A percentile compares a stretch with the other conserved stretches of the same genome.
Conservation (phyloP, 2,329 filamentous ascomycete genomes). For the Acrodontium crateriforme region DNA sequence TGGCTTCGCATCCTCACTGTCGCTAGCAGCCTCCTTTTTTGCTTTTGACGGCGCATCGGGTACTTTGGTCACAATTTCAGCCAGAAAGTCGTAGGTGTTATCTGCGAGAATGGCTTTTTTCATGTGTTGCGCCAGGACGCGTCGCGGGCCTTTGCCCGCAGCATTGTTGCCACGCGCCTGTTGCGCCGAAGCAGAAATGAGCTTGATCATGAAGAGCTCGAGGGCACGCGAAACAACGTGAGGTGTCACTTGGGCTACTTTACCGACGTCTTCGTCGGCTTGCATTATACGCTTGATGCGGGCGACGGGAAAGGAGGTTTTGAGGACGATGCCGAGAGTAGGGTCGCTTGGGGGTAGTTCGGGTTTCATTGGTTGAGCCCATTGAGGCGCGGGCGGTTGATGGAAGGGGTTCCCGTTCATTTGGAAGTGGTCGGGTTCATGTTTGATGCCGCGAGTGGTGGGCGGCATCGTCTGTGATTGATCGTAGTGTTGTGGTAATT, state of each 20-base stretch:
- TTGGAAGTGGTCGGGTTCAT: constrained; percentile 21
- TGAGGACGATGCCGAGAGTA: constrained; percentile 52
- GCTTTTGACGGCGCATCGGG: constrained; percentile 46
- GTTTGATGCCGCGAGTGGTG: constrained; percentile 8
- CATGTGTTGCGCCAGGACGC: constrained; percentile 78
- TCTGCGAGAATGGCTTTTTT: constrained; percentile 81
- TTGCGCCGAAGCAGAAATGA: constrained; percentile 77
- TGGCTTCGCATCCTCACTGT: constrained; percentile 14
- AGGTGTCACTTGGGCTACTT: constrained; percentile 93
- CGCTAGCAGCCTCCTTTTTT: constrained; percentile 20
- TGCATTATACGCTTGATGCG: constrained; percentile 99
- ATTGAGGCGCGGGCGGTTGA: constrained; percentile 9
- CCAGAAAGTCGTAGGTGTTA: constrained; percentile 86
- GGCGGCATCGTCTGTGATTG: constrained; percentile 5
- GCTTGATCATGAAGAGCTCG: constrained; percentile 92
- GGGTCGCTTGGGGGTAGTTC: constrained; percentile 13
- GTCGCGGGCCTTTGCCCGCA: constrained; percentile 46
- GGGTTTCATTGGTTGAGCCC: constrained; percentile 7
- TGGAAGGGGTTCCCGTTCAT: constrained; percentile 8
- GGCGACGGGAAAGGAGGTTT: constrained; percentile 91
- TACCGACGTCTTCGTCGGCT: constrained; percentile 94
- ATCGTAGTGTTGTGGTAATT: constrained; percentile 6
- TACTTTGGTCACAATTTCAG: constrained; percentile 79
- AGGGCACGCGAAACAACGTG: constrained; percentile 80
- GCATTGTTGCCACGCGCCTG: constrained; percentile 40